Conservation (phyloP, 805 yeast genomes). For the Spathaspora hagerdaliae region DNA sequence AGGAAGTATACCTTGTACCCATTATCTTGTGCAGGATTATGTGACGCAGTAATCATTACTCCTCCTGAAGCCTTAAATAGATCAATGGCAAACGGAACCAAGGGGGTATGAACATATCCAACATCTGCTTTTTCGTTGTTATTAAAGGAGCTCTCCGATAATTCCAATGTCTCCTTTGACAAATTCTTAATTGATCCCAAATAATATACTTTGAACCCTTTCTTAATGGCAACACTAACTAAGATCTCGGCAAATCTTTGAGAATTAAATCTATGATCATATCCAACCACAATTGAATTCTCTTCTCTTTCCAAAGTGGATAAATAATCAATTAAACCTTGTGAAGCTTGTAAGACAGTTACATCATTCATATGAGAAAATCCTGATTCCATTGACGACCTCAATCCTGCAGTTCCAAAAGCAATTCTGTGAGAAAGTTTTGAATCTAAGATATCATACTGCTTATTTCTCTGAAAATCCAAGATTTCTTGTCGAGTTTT, state of each 20-base stretch:
- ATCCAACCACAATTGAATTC: conserved; percentile 68
- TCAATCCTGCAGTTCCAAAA: conserved; percentile 92
- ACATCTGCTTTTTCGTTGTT: conserved; percentile 6
- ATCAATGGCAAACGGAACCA: conserved; percentile 86
- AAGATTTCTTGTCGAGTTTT: conserved; percentile 55
- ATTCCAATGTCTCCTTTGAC: conserved; percentile 21
- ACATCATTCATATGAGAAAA: conserved; percentile 84
- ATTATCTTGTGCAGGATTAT: conserved; percentile 80
- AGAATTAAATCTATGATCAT: conserved; percentile 87
- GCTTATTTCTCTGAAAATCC: conserved; percentile 31
- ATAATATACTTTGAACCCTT: conserved; percentile 68
- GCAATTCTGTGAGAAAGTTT: conserved; percentile 59
- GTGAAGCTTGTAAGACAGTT: conserved; percentile 86
- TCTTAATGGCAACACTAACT: conserved; percentile 64
- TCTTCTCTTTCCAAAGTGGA: conserved; percentile 13
- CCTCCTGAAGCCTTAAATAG: conserved; percentile 65
- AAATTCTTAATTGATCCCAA: conserved; percentile 41
- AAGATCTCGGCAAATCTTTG: conserved; percentile 73
- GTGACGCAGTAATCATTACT: conserved; percentile 90
- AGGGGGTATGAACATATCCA: conserved; percentile 69
- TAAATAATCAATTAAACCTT: conserved; percentile 62
- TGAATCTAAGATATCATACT: conserved; percentile 44
- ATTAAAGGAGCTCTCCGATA: conserved; percentile 4
- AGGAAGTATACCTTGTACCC: conserved; percentile 93
- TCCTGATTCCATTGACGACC: conserved; percentile 89